Evolutionary conservation across 306 rosid genomes (phyloP), one percentile per base, ranked within the genome.

Genomic region (Sesbania bispinosa): DNA sequence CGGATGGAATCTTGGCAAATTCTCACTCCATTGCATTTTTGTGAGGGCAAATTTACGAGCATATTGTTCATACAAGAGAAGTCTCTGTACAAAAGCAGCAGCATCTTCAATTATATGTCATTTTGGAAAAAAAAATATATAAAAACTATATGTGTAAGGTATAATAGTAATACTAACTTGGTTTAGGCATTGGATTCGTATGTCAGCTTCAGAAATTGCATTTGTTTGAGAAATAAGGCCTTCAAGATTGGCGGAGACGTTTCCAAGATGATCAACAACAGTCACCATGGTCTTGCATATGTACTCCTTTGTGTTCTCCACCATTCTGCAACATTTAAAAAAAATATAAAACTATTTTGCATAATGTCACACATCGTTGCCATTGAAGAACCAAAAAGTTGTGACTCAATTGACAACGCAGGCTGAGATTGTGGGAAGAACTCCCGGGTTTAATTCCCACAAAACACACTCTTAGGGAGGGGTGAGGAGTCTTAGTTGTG

Each of bases 221-320:
- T 80, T 74, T 11, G 85, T 79, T 39, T 87, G 79, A 69, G 96
- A 90, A 77, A 94, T 64, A 73, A 76, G 81, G 64, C 77, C 65
- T 30, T 84, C 82, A 20, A 90, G 83, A 62, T 82, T 89, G 16
- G 88, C 77, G 2, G 98, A 90, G 58, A 90, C 92, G 15, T 81
- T 82, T 63, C 97, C 98, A 58, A 93, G 89, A 86, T 93, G 98
- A 77, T 90, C 98, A 69, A 93, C 88, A 14, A 89, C 86, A n/a
- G 92, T 85, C 2, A 90, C 89, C 82, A 89, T 74, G 0, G 96
- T 88, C 59, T 84, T 80, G 84, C 96, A 90, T 46, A 89, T 14
- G 45, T 94, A 94, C 70, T 87, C 95, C 77, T 80, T 90, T 60
- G 98, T 90, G 41, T 78, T 89, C 10, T 85, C 96, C 77, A 90